Percentiles rank a stretch among this genome's conserved stretches.
These are phyloP conservation scores for Astrephomene gubernaculifera DNA, from an alignment of 139 green algal genomes.

Conservation along the genomic window DNA sequence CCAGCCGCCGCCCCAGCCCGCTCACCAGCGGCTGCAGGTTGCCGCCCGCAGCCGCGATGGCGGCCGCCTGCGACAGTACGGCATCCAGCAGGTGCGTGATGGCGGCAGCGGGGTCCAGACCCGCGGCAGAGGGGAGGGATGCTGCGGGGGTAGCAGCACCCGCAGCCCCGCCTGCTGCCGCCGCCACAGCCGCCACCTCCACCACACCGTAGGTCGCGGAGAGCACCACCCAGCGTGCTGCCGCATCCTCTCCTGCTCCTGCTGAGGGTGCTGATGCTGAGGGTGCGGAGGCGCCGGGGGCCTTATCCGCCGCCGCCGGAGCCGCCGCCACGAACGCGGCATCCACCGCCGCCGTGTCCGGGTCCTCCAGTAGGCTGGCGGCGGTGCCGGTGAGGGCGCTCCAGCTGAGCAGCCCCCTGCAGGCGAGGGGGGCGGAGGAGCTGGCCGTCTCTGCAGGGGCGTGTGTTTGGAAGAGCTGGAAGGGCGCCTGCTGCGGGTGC, in stretches of 20 bases:
- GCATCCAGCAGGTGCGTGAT: slow-evolving; percentile 23
- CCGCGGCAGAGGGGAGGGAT: too few species aligned
- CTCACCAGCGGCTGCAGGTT: slow-evolving; percentile 42
- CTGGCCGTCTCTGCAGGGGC: not conserved
- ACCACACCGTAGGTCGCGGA: slow-evolving; percentile 57
- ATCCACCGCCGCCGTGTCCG: slow-evolving; percentile 42
- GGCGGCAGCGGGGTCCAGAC: slow-evolving; percentile 9
- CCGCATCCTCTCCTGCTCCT: not conserved
- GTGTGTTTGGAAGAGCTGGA: too few species aligned
- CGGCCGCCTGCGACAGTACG: slow-evolving; percentile 36
- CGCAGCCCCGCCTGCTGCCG: not conserved
- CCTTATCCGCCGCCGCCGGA: too few species aligned
- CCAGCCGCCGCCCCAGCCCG: slow-evolving; percentile 44
- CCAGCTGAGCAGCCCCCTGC: slow-evolving; percentile 1
- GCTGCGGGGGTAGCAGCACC: not conserved
- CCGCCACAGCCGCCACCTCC: slow-evolving; percentile 32
- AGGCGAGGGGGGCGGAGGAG: not conserved
- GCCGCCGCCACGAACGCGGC: too few species aligned
- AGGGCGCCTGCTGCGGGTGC: not conserved
- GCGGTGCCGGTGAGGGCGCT: not conserved
- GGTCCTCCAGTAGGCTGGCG: slow-evolving; percentile 37
- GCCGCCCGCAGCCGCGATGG: slow-evolving; percentile 21
- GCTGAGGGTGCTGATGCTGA: not conserved
- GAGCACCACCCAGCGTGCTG: slow-evolving; percentile 43
- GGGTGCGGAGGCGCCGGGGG: too few species aligned